A percentile compares a stretch with the other conserved stretches of the same genome.
Conservation (phyloP, 352 stramenopile species). For the Globisporangium sylvaticum region DNA sequence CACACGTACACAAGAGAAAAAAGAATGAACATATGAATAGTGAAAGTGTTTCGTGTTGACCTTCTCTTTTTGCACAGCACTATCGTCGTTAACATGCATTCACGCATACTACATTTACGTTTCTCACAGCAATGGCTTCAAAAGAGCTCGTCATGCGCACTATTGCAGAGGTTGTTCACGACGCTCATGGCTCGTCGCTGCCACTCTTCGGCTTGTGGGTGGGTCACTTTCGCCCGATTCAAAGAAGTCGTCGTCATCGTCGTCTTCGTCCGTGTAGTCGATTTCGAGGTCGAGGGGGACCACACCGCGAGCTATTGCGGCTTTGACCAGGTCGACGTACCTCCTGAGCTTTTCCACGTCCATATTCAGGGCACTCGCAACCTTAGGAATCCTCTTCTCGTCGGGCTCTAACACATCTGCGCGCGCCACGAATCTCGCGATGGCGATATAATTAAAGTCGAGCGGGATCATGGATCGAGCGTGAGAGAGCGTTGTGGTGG, state of each 20-base stretch:
- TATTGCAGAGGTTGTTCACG: background rate
- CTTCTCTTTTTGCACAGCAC: background rate
- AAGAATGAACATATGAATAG: constrained; percentile 12
- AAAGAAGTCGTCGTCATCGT: background rate
- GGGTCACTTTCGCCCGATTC: background rate
- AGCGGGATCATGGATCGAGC: background rate
- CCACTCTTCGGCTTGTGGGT: background rate
- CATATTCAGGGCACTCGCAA: background rate
- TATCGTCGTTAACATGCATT: background rate
- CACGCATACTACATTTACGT: background rate
- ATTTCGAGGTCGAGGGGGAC: background rate
- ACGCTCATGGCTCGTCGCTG: background rate
- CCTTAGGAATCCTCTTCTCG: background rate
- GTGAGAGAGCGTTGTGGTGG: background rate
- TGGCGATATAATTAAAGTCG: background rate
- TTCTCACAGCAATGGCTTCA: background rate
- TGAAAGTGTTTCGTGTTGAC: constrained; percentile 5
- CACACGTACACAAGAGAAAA: background rate
- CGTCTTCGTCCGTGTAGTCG: background rate
- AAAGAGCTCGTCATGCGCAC: background rate
- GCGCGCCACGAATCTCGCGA: background rate
- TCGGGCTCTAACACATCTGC: background rate
- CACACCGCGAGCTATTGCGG: background rate
- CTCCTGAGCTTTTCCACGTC: background rate
- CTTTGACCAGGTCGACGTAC: background rate